phyloP scores from a whole-genome alignment of 164 flowering plant genomes.

The Nymphaea thermarum region DNA sequence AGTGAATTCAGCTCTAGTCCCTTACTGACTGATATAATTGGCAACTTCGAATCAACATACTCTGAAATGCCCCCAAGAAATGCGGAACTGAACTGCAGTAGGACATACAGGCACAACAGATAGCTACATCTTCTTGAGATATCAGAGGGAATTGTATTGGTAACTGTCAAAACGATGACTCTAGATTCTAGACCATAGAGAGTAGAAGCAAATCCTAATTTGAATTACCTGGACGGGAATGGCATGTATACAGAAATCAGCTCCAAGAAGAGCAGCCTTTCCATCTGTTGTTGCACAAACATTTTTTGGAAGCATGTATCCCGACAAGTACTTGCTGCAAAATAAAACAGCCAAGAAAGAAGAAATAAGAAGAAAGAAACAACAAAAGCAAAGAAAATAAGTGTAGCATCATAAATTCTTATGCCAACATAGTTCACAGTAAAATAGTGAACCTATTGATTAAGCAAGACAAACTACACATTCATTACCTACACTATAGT shows the following conservation, averaged over 20 bases:
- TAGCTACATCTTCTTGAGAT: not conserved
- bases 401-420: too few relatives aligned
- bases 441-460: too few relatives aligned
- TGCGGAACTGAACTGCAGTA: slow-evolving; percentile 83
- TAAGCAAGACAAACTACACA: too few relatives aligned
- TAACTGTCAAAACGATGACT: too few relatives aligned
- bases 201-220: too few relatives aligned
- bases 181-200: too few relatives aligned
- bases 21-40: slow-evolving; percentile 93
- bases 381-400: too few relatives aligned
- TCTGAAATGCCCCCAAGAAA: slow-evolving; percentile 74
- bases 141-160: too few relatives aligned
- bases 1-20: slow-evolving; percentile 87
- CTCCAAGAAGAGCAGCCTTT: slow-evolving; percentile 54
- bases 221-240: slow-evolving; percentile 85
- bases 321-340: slow-evolving; percentile 75
- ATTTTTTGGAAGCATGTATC: slow-evolving; percentile 74
- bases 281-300: slow-evolving; percentile 81
- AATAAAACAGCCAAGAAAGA: not conserved
- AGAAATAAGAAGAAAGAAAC: not conserved
- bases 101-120: slow-evolving; percentile 8
- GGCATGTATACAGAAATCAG: slow-evolving; percentile 93
- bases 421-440: too few relatives aligned
- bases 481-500: too few relatives aligned
- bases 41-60: slow-evolving; percentile 71